phyloP scores from a whole-genome alignment of 2,329 filamentous ascomycete genomes.

The Metarhizium sp. region DNA sequence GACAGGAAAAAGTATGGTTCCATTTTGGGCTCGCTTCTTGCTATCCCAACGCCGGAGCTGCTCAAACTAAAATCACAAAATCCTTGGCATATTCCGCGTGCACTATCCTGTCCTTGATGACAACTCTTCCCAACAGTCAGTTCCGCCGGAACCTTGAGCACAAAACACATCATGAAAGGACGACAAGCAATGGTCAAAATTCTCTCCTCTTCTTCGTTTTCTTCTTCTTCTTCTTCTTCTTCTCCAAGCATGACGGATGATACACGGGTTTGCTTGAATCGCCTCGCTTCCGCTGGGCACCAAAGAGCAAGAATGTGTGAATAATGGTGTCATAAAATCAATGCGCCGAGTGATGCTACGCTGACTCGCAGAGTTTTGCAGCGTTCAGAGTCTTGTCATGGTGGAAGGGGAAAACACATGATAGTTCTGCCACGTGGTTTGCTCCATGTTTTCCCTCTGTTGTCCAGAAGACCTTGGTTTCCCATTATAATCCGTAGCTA shows the following conservation, averaged over 20 bases:
- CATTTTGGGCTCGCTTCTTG: neutral
- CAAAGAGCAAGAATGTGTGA: conserved; percentile 1
- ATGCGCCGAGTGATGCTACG: conserved; percentile 25
- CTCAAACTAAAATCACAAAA: neutral
- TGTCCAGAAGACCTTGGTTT: neutral
- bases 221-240: neutral
- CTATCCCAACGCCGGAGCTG: neutral
- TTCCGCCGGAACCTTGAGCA: neutral
- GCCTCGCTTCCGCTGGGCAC: neutral
- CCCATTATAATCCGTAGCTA: conserved; percentile 22
- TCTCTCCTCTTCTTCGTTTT: neutral
- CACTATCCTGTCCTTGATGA: neutral
- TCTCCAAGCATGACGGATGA: neutral
- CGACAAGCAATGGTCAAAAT: neutral
- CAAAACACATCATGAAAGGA: neutral
- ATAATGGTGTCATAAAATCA: conserved; percentile 12
- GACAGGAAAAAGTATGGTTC: neutral
- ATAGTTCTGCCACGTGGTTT: neutral
- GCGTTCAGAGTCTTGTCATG: conserved; percentile 2
- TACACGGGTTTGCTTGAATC: neutral
- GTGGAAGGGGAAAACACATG: no score
- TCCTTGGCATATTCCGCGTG: neutral
- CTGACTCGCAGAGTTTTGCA: conserved; percentile 12
- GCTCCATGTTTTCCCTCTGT: neutral
- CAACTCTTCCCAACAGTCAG: neutral